Conservation (phyloP, 2,329 filamentous ascomycete species). For the Cytospora paraplurivora region DNA sequence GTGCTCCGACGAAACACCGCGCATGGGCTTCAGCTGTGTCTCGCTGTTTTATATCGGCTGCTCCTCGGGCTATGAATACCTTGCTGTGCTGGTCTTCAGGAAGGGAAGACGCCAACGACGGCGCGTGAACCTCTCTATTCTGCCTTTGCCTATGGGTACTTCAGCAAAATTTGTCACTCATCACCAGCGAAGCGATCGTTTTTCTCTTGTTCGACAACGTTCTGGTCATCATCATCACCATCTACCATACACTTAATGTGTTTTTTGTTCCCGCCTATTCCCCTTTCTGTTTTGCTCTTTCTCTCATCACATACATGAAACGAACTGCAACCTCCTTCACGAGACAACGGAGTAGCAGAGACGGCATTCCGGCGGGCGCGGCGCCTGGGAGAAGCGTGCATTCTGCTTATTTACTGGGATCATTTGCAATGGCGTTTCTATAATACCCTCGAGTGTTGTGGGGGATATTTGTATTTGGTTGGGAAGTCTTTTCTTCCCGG, state of each 20-base stretch:
- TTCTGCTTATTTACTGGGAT: background rate
- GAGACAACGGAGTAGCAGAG: too few species aligned
- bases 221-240: background rate
- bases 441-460: constrained; percentile 1
- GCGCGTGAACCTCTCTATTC: too few species aligned
- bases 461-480: background rate
- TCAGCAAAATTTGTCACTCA: background rate
- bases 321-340: too few species aligned
- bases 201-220: too few species aligned
- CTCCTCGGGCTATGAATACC: background rate
- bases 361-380: too few species aligned
- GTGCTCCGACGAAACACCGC: too few species aligned
- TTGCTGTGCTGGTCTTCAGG: background rate
- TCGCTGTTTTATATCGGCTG: background rate
- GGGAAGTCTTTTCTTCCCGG: background rate
- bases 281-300: too few species aligned
- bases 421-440: background rate
- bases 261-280: too few species aligned
- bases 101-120: background rate
- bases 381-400: background rate
- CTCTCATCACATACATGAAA: too few species aligned
- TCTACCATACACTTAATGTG: background rate
- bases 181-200: background rate
- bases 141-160: too few species aligned
- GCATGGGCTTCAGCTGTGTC: background rate